Base-by-base conservation (phyloP, 768 basidiomycete genomes). In the Astraeus odoratus region DNA sequence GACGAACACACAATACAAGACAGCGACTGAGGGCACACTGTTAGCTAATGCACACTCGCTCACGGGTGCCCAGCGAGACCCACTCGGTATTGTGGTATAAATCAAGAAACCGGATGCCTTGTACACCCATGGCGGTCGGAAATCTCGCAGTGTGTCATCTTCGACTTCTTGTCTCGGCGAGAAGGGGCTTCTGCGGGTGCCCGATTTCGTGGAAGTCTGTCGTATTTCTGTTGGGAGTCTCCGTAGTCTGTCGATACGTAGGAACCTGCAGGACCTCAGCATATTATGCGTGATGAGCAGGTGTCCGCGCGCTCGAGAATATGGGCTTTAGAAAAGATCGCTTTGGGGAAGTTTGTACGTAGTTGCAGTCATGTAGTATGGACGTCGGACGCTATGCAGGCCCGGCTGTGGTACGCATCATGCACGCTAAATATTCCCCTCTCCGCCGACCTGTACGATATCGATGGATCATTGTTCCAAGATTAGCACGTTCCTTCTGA, bases 111-210 rank as follows among this genome's bases (percentile, higher is more conserved):
- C 69, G 24, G 76, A 68, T 22, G 67, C 61, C 31, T 69, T 66
- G 55, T 80, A 81, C 34, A 80, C 72, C 80, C 80, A 81, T 35
- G 75, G 69, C 26, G 80, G 78, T 39, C 80, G 70, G 53, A 77
- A 76, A 57, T 81, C 80, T 20, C 33, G 26, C 13, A 12, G 40
- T 18, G 19, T 49, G 18, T 63, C 48, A 43, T 66, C 53, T 24
- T 50, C 47, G 16, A 41, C n/a, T 19, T 27, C 39, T 26, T 29
- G 15, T 18, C 39, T 29, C n/a, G n/a, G n/a, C n/a, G 18, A 22
- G 39, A 29, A 29, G 8, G 25, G 39, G 26, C 18, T 41, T 20
- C 29, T 41, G 25, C 27, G 39, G 26, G 9, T 41, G 27, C 18
- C 27, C 8, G 18, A 26, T 41, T 26, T 41, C 10, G 39, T 41